These are phyloP conservation scores for Suhomyces taliae DNA, from an alignment of 1,139 yeast genomes.

Conservation along the genomic window DNA sequence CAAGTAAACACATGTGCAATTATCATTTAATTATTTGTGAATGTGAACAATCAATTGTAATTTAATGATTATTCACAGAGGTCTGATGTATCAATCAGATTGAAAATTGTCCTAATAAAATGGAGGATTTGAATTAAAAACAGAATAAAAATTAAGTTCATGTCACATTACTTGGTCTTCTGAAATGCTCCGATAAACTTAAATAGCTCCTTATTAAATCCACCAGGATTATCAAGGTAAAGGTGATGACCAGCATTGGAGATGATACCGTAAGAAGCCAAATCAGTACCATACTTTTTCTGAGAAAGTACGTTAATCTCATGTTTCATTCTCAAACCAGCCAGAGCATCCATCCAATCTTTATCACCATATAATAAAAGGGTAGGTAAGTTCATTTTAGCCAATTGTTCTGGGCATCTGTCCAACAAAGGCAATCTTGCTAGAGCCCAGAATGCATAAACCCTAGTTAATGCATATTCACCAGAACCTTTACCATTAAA, in stretches of 20 bases:
- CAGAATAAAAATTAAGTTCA: no score
- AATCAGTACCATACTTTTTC: slow-evolving; percentile 13
- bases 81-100: no score
- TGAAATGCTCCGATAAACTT: slow-evolving; percentile 6
- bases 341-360: slow-evolving; percentile 51
- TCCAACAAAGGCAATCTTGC: slow-evolving; percentile 46
- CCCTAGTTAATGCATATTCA: slow-evolving; percentile 45
- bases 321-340: slow-evolving; percentile 41
- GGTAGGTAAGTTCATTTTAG: slow-evolving; percentile 40
- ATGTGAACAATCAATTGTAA: no score
- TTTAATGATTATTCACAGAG: no score
- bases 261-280: slow-evolving; percentile 34
- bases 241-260: slow-evolving; percentile 59
- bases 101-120: no score
- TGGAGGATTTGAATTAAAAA: no score
- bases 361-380: slow-evolving; percentile 49
- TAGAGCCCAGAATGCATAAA: slow-evolving; percentile 41
- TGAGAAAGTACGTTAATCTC: slow-evolving; percentile 39
- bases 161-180: no score
- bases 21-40: no score
- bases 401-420: slow-evolving; percentile 41
- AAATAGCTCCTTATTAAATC: slow-evolving; percentile 13
- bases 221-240: slow-evolving; percentile 62
- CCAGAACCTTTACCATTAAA: slow-evolving; percentile 47
- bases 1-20: no score